Evolutionary conservation across 352 stramenopile genomes (phyloP).

Genomic region (Phytophthora vignae): DNA sequence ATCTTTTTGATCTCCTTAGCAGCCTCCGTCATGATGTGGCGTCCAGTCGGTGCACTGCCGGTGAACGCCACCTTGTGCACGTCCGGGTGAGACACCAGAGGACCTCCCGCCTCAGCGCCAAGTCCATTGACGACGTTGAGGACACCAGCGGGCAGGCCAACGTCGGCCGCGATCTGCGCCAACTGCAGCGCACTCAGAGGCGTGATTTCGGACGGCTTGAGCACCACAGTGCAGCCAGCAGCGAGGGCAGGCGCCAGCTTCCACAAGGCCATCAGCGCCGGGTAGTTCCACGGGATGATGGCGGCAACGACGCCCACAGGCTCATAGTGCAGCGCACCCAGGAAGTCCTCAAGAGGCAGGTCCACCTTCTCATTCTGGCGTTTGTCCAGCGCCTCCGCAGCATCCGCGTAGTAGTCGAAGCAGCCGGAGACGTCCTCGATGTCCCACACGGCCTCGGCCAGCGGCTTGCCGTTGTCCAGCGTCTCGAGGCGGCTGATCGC

Average conservation of each 20-base stretch:
- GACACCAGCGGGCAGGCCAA: slow-evolving; percentile 64
- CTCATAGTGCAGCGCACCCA: slow-evolving; percentile 60
- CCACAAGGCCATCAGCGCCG: slow-evolving; percentile 67
- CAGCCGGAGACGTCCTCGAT: slow-evolving; percentile 73
- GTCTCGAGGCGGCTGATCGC: slow-evolving; percentile 68
- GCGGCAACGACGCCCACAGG: slow-evolving; percentile 72
- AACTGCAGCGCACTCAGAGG: slow-evolving; percentile 90
- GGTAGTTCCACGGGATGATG: slow-evolving; percentile 64
- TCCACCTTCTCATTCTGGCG: slow-evolving; percentile 60
- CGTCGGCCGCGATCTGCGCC: slow-evolving; percentile 65
- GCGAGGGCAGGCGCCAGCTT: slow-evolving; percentile 90
- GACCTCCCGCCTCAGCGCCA: slow-evolving; percentile 65
- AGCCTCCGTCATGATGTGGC: slow-evolving; percentile 29
- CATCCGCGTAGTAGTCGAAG: slow-evolving; percentile 41
- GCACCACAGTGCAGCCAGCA: slow-evolving; percentile 90
- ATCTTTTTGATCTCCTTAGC: slow-evolving; percentile 42
- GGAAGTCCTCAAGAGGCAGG: slow-evolving; percentile 54
- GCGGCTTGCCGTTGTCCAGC: slow-evolving; percentile 70
- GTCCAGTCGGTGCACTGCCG: slow-evolving; percentile 25
- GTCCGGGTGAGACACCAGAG: slow-evolving; percentile 66
- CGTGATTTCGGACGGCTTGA: slow-evolving; percentile 87
- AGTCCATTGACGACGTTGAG: slow-evolving; percentile 77
- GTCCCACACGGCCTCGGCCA: slow-evolving; percentile 71
- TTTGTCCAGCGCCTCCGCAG: slow-evolving; percentile 39
- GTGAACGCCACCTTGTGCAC: slow-evolving; percentile 45